These are phyloP conservation scores for Pseudopyrenochaeta lycopersici DNA, from an alignment of 2,329 filamentous ascomycete species.

Conservation along the genomic window DNA sequence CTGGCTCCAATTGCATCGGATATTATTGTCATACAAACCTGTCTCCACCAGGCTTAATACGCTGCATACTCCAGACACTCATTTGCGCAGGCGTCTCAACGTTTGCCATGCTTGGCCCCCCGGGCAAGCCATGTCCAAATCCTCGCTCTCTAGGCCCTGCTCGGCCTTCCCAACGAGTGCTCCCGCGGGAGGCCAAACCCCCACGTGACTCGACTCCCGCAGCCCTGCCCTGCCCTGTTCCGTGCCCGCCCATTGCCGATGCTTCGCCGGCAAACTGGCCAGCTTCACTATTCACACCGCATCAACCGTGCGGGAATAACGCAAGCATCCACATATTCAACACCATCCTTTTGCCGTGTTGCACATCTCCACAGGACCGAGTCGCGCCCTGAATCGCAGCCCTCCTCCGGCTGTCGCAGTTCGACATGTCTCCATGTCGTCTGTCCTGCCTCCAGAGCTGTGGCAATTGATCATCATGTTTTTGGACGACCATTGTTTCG, in stretches of 20 bases:
- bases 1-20: slow-evolving; percentile 16
- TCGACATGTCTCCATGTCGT: slow-evolving; percentile 15
- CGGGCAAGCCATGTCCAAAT: background rate
- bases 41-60: slow-evolving; percentile 4
- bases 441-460: slow-evolving; percentile 23
- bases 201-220: background rate
- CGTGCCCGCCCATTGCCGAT: slow-evolving; percentile 22
- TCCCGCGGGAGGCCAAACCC: no score
- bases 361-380: slow-evolving; percentile 11
- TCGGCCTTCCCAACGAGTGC: no score
- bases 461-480: slow-evolving; percentile 22
- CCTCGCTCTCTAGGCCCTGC: no score
- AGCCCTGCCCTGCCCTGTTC: background rate
- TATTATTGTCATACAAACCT: slow-evolving; percentile 18
- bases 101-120: background rate
- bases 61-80: slow-evolving; percentile 11
- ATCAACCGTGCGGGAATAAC: slow-evolving; percentile 21
- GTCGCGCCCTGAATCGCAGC: slow-evolving; percentile 13
- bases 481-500: slow-evolving; percentile 28
- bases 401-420: slow-evolving; percentile 19
- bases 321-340: slow-evolving; percentile 6
- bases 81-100: slow-evolving; percentile 17
- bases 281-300: slow-evolving; percentile 14
- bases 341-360: slow-evolving; percentile 9
- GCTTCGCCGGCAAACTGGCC: slow-evolving; percentile 22